Percentiles rank a stretch among this genome's conserved stretches.
phyloP scores from a whole-genome alignment of 139 green algal species.

The Parachlorella kessleri region DNA sequence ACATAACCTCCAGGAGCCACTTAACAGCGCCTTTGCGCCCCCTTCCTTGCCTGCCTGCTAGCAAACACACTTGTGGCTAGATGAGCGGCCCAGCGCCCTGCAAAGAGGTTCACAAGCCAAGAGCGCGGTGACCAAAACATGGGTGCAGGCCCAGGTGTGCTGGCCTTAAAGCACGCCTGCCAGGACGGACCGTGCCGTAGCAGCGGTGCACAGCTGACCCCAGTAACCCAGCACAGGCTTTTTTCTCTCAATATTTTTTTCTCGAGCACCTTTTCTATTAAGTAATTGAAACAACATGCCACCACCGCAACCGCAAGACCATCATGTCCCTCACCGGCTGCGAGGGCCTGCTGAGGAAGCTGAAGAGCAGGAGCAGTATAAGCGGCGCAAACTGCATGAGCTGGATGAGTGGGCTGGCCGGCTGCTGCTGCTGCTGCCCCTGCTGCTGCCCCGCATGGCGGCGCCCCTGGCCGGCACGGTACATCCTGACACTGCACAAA shows the following conservation, averaged over 20 bases:
- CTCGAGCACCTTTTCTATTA: no score
- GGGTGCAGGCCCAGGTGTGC: background rate
- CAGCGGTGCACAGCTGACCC: no score
- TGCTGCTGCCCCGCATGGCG: background rate
- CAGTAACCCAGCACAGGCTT: no score
- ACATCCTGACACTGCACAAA: no score
- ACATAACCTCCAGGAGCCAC: no score
- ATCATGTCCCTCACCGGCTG: constrained; percentile 10
- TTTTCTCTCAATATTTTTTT: no score
- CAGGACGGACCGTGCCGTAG: no score
- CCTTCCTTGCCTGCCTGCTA: no score
- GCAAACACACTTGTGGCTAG: background rate
- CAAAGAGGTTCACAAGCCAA: background rate
- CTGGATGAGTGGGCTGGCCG: constrained; percentile 16
- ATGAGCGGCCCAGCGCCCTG: background rate
- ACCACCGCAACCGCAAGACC: no score
- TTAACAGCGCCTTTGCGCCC: no score
- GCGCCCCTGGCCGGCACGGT: constrained; percentile 3
- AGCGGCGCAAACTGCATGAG: constrained; percentile 52
- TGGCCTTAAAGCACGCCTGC: no score
- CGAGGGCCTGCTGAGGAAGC: constrained; percentile 35
- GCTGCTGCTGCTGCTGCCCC: background rate
- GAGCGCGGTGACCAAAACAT: background rate
- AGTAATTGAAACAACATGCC: no score
- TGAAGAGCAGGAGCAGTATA: constrained; percentile 59